Evolutionary conservation across 192 early-diverging fungal species (phyloP).

Genomic region (Chytriomyces confervae): DNA sequence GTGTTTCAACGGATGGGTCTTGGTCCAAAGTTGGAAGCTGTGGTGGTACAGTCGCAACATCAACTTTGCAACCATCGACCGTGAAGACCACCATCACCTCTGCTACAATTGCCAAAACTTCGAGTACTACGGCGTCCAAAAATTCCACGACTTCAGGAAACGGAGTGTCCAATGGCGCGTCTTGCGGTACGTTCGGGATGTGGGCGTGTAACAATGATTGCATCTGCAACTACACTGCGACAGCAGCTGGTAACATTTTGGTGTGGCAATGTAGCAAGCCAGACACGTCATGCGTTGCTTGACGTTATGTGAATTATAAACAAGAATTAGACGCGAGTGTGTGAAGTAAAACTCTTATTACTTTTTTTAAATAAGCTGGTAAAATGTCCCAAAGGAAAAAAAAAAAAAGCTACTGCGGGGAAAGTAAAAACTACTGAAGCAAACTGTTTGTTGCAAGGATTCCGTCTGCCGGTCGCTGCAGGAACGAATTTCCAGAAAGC

Average conservation of each 20-base stretch:
- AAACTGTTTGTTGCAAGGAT: constrained; percentile 15
- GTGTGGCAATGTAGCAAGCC: background rate
- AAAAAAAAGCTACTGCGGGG: background rate
- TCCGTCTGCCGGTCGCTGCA: constrained; percentile 14
- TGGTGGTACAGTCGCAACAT: background rate
- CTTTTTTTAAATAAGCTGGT: background rate
- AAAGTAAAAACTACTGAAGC: background rate
- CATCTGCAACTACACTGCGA: constrained; percentile 2
- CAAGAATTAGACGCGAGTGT: no score
- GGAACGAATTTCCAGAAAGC: background rate
- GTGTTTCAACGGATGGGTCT: background rate
- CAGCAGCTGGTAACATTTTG: background rate
- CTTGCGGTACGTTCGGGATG: background rate
- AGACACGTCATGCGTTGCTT: background rate
- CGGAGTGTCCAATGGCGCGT: background rate
- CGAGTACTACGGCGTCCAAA: background rate
- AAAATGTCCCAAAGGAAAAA: background rate
- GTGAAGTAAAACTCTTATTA: background rate
- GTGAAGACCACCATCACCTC: background rate
- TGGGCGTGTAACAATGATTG: background rate
- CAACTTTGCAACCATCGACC: background rate
- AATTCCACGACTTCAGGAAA: background rate
- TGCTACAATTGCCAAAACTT: background rate
- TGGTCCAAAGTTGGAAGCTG: background rate
- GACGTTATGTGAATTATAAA: background rate